phyloP scores from a whole-genome alignment of 2,329 filamentous ascomycete genomes.

The Scopulariopsis brevicaulis region DNA sequence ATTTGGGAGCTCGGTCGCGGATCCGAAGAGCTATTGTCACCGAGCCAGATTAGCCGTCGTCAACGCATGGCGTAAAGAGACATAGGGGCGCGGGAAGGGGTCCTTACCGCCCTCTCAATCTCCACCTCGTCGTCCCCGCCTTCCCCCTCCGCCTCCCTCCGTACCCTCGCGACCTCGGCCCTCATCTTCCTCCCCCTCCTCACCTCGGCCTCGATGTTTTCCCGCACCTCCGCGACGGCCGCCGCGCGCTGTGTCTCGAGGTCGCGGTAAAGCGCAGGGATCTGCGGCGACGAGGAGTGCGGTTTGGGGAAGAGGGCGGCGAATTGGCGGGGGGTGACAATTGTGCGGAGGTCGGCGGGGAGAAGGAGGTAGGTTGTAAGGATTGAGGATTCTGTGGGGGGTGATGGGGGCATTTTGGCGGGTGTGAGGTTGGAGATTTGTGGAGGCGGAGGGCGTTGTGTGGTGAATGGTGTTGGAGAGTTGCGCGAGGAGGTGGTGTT shows the following conservation, averaged over 20 bases:
- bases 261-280: conserved; percentile 66
- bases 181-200: conserved; percentile 47
- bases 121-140: conserved; percentile 53
- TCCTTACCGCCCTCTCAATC: conserved; percentile 42
- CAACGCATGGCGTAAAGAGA: background rate
- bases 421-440: background rate
- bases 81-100: conserved; percentile 8
- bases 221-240: conserved; percentile 54
- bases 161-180: conserved; percentile 42
- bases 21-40: conserved; percentile 45
- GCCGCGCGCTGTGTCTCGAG: conserved; percentile 63
- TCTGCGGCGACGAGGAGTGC: conserved; percentile 52
- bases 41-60: background rate
- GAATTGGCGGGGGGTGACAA: conserved; percentile 66
- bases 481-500: background rate
- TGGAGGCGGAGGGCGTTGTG: background rate
- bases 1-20: conserved; percentile 27
- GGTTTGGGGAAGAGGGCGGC: conserved; percentile 62
- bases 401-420: conserved; percentile 25
- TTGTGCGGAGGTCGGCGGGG: conserved; percentile 61
- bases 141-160: conserved; percentile 38
- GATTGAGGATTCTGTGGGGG: conserved; percentile 52
- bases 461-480: background rate
- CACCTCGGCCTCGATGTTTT: conserved; percentile 54
- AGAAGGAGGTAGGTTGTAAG: conserved; percentile 68